A percentile compares a stretch with the other conserved stretches of the same genome.
These are phyloP conservation scores for Ammopiptanthus mongolicus DNA, from an alignment of 306 rosid species.

Conservation along the genomic window DNA sequence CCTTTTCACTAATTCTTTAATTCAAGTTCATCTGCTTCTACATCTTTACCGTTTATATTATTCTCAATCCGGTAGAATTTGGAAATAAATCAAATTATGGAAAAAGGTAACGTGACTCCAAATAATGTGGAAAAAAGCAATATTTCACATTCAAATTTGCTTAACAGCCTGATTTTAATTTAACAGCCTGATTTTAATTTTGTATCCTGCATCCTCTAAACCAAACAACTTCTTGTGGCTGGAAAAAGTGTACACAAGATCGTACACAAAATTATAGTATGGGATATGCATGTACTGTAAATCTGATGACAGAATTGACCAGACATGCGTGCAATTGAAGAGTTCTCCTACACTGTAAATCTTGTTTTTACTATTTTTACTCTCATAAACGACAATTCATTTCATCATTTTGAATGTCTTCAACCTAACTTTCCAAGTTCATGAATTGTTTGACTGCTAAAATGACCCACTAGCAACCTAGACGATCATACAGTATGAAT, in stretches of 20 bases:
- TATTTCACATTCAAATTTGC: neutral
- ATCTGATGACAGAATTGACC: slow-evolving; percentile 20
- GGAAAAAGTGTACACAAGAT: slow-evolving; percentile 25
- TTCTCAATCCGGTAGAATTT: neutral
- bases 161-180: neutral
- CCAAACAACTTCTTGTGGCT: slow-evolving; percentile 10
- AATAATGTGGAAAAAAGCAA: neutral
- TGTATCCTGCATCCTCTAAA: slow-evolving; percentile 2
- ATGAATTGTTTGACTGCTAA: slow-evolving; percentile 17
- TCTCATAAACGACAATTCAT: slow-evolving; percentile 22
- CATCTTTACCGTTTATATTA: neutral
- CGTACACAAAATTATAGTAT: slow-evolving; percentile 10
- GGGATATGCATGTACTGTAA: slow-evolving; percentile 25
- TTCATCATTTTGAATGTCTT: slow-evolving; percentile 16
- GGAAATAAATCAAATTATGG: neutral
- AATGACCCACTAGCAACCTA: slow-evolving; percentile 5
- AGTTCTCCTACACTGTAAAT: neutral
- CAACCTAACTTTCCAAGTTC: neutral
- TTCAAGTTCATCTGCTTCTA: neutral
- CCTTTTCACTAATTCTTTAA: neutral
- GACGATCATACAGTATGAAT: slow-evolving; percentile 10
- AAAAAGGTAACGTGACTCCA: neutral
- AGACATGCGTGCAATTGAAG: slow-evolving; percentile 37
- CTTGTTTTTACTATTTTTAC: slow-evolving; percentile 13
- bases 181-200: neutral